Conservation (phyloP, 106 monocot species). For the Acanthochlamys bracteata region DNA sequence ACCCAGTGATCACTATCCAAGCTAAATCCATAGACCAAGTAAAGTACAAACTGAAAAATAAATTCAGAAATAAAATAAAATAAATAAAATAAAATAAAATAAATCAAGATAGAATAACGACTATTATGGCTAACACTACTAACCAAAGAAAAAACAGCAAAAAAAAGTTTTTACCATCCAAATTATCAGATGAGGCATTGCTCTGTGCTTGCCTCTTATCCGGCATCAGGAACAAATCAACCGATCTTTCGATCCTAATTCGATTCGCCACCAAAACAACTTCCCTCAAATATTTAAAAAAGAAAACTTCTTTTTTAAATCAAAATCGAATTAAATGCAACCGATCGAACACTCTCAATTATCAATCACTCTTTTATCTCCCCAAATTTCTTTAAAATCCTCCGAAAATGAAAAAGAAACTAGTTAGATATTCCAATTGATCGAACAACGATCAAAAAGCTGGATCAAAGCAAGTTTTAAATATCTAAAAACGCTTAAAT, state of each 20-base stretch:
- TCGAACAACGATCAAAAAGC: too few relatives aligned
- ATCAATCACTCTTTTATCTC: not conserved
- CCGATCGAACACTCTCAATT: not conserved
- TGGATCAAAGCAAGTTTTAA: too few relatives aligned
- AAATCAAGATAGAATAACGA: not conserved
- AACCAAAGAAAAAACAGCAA: not conserved
- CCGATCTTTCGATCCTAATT: not conserved
- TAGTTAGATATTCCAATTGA: too few relatives aligned
- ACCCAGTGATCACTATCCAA: too few relatives aligned
- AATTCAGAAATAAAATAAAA: not conserved
- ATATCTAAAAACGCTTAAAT: too few relatives aligned
- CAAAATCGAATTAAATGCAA: not conserved
- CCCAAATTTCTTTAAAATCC: too few relatives aligned
- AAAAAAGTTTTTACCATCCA: slow-evolving; percentile 2
- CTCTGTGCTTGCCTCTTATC: slow-evolving; percentile 5
- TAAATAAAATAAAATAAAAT: not conserved
- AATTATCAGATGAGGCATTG: not conserved
- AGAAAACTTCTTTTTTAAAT: not conserved
- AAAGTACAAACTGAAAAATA: too few relatives aligned
- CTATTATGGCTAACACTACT: not conserved
- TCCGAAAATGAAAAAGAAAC: too few relatives aligned
- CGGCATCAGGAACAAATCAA: not conserved
- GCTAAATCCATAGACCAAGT: too few relatives aligned
- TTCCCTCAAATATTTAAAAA: not conserved
- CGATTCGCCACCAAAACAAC: too few relatives aligned